Conservation (phyloP, 768 basidiomycete species). For the Boletus sp. region DNA sequence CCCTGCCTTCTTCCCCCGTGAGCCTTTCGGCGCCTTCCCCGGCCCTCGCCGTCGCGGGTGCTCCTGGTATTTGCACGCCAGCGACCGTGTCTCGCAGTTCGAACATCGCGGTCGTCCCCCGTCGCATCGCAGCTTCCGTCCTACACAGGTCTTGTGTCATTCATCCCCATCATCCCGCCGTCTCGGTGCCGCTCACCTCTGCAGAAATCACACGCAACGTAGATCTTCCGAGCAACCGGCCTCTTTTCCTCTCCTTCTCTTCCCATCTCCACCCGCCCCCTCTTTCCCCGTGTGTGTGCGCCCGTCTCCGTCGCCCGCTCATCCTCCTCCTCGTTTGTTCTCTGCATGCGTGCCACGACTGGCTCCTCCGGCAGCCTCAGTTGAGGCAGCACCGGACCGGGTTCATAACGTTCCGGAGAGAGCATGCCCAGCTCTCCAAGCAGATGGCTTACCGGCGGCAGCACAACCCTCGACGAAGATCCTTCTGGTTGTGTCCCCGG, state of each 20-base stretch:
- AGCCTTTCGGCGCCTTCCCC: constrained; percentile 68
- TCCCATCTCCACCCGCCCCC: constrained; percentile 13
- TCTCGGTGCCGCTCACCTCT: constrained; percentile 46
- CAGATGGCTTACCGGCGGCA: constrained; percentile 29
- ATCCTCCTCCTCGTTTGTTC: constrained; percentile 10
- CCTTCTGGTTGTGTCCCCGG: constrained; percentile 15
- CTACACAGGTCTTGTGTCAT: constrained; percentile 33
- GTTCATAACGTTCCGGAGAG: constrained; percentile 14
- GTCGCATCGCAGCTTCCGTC: constrained; percentile 73
- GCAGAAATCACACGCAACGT: constrained; percentile 74
- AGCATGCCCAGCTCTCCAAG: constrained; percentile 23
- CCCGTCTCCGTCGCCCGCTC: constrained; percentile 10
- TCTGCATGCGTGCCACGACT: background rate
- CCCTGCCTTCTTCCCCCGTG: constrained; percentile 42
- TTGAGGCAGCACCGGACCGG: constrained; percentile 26
- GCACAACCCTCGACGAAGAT: constrained; percentile 21
- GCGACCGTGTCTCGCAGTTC: constrained; percentile 55
- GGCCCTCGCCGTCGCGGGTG: constrained; percentile 62
- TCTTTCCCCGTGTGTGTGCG: constrained; percentile 18
- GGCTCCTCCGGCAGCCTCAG: constrained; percentile 26
- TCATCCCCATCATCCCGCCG: background rate
- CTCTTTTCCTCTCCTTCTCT: constrained; percentile 22
- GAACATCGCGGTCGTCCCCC: constrained; percentile 60
- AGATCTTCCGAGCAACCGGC: constrained; percentile 26
- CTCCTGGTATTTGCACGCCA: constrained; percentile 52